Base-by-base conservation (phyloP, 2,329 filamentous ascomycete genomes). In the Hymenoscyphus repandus region DNA sequence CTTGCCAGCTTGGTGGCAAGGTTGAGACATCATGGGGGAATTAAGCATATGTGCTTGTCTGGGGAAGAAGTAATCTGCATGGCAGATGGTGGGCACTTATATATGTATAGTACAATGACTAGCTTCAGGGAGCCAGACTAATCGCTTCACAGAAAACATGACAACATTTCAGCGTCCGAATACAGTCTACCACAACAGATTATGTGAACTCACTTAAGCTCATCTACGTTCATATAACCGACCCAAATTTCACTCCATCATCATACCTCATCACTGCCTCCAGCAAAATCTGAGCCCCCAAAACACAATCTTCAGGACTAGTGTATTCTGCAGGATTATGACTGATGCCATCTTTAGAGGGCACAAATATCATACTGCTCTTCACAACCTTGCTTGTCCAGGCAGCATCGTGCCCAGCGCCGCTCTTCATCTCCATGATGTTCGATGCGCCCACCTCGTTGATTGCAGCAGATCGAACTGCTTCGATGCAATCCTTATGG, bases 301-400 rank as follows among this genome's bases (percentile, higher is more conserved):
- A 68, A 1, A 72, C 70, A 60, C 79, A 85, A 60, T 83, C 79
- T 37, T 80, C 78, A 0, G 76, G 72, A 31, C 72, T 76, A 32
- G 77, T 78, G 59, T 79, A 85, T 60, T 85, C 82, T 45, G 76
- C 73, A 1, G 82, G 81, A 57, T 83, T 77, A 61, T 85, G 82
- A 58, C 78, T 82, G 15, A 85, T 68, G 2, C 81, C 82, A 59
- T 82, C 75, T 58, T 73, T 76, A 50, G 78, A 83, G 2, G 80
- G 80, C 11, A 84, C 77, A 58, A 85, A 85, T 30, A 85, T 80
- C 82, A 85, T 85, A 39, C 76, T 75, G 1, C 80, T 82, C 39
- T 56, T 57, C 4, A 58, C 56, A 22, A 58, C 54, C 12, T 58
- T 63, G 20, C 47, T 54, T 2, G 53, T 53, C 54, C 52, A 58